Base-by-base conservation (phyloP, 2,329 filamentous ascomycete genomes). In the Cryphonectria radicalis region DNA sequence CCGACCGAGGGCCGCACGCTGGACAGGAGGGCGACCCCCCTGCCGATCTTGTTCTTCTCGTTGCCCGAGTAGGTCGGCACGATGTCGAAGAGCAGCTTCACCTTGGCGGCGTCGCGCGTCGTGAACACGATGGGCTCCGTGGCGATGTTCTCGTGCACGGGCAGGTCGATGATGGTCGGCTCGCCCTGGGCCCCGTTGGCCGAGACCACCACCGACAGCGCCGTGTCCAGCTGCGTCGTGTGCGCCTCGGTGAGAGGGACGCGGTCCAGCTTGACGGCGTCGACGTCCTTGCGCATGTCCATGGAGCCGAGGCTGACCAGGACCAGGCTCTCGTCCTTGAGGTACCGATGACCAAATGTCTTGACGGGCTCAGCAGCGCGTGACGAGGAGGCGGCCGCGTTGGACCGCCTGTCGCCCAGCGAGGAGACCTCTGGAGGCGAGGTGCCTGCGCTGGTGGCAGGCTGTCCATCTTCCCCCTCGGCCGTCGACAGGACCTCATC, bases 41-140 rank as follows among this genome's bases (percentile, higher is more conserved):
- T 91, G 2, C 95, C 96, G 71, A 99, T 91, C 77, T 97, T 92
- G 79, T 94, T 90, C 77, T 97, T 94, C 75, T 96, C 87, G 76
- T 93, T 92, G 5, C 95, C 96, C 57, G 95, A 92, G 81, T 98
- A 98, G 0, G 96, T 99, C 1, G 95, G 96, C 1, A 98, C 91
- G 75, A 99, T 93, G 77, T 99, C 96, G 76, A 99, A 99, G 67
- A 97, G 85, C 13, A 99, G 84, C 79, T 95, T 97, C 72, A 98
- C 95, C 77, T 94, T 93, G 40, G 88, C 86, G 0, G 91, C 86
- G 78, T 98, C 93, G 1, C 82, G 86, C 0, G 95, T 91, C 70
- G 91, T 93, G 81, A 99, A 99, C 0, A 94, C 91, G 62, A 99
- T 93, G 0, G 96, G 96, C 76, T 98, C 95, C 0, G 96, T 98